phyloP scores from a whole-genome alignment of 1,284 basidiomycete species.

The Microbotryomycetes sp. region DNA sequence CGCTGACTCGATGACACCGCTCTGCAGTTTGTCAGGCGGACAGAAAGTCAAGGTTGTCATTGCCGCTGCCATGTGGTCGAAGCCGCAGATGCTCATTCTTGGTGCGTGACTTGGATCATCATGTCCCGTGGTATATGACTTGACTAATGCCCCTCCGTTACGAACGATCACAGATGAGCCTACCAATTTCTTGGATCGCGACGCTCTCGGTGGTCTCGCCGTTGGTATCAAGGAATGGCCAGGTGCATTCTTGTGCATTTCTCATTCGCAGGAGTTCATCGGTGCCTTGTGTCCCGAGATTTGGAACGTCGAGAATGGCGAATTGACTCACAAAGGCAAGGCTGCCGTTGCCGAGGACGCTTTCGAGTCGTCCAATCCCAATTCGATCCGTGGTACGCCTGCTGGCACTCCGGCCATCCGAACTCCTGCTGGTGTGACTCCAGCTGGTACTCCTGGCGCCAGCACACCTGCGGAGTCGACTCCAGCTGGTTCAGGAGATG shows the following conservation, averaged over 20 bases:
- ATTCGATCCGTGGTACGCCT: slow-evolving; percentile 55
- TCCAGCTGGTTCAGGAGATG: slow-evolving; percentile 46
- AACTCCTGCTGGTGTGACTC: slow-evolving; percentile 50
- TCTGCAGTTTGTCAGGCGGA: slow-evolving; percentile 44
- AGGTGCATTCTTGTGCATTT: slow-evolving; percentile 95
- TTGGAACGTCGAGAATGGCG: slow-evolving; percentile 58
- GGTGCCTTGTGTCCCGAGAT: slow-evolving; percentile 74
- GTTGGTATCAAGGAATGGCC: slow-evolving; percentile 95
- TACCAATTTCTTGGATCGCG: slow-evolving; percentile 83
- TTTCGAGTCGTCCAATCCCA: slow-evolving; percentile 47
- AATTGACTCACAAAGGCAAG: slow-evolving; percentile 82
- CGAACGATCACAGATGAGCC: slow-evolving; percentile 52
- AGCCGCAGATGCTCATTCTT: slow-evolving; percentile 61
- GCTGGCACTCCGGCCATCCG: slow-evolving; percentile 45
- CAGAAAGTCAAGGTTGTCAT: slow-evolving; percentile 96
- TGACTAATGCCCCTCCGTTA: neutral
- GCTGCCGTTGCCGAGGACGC: slow-evolving; percentile 72
- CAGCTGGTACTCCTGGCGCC: slow-evolving; percentile 47
- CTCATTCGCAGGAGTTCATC: slow-evolving; percentile 83
- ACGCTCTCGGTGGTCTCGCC: slow-evolving; percentile 79
- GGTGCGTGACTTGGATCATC: slow-evolving; percentile 18
- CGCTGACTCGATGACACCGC: slow-evolving; percentile 27
- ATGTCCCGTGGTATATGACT: neutral
- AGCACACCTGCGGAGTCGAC: slow-evolving; percentile 46
- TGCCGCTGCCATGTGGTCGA: slow-evolving; percentile 90